These are phyloP conservation scores for Pythium utonaiense DNA, from an alignment of 352 stramenopile genomes.

Conservation along the genomic window DNA sequence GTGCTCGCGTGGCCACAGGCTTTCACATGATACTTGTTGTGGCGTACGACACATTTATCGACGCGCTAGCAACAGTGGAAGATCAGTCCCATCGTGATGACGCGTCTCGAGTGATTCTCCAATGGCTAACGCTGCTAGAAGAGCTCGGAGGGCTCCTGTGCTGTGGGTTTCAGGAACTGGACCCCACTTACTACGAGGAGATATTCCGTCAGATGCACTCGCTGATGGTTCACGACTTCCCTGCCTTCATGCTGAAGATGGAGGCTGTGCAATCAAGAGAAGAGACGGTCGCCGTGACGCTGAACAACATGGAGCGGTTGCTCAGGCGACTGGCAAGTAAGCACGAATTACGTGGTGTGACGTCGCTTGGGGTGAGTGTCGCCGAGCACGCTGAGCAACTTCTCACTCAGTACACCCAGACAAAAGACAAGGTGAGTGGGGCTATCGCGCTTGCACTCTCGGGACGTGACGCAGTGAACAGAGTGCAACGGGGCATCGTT, in stretches of 20 bases:
- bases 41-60: constrained; percentile 37
- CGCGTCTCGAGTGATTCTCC: not conserved
- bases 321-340: constrained; percentile 38
- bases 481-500: constrained; percentile 28
- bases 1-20: constrained; percentile 28
- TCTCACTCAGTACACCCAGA: constrained; percentile 21
- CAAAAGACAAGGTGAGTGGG: constrained; percentile 23
- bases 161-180: constrained; percentile 37
- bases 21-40: constrained; percentile 37
- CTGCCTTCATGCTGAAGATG: constrained; percentile 38
- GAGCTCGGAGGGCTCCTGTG: constrained; percentile 38
- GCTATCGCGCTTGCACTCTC: constrained; percentile 25
- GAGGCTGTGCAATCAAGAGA: constrained; percentile 30
- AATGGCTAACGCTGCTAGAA: constrained; percentile 41
- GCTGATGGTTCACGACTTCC: constrained; percentile 32
- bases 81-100: not conserved
- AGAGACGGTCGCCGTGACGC: constrained; percentile 31
- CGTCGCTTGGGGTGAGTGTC: constrained; percentile 32
- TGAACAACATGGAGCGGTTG: constrained; percentile 42
- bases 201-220: constrained; percentile 28
- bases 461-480: constrained; percentile 16
- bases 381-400: constrained; percentile 31
- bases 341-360: constrained; percentile 43
- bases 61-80: constrained; percentile 12
- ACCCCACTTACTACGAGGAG: constrained; percentile 33